Conservation (phyloP, 2,329 filamentous ascomycete genomes). For the Metarhizium sp. region DNA sequence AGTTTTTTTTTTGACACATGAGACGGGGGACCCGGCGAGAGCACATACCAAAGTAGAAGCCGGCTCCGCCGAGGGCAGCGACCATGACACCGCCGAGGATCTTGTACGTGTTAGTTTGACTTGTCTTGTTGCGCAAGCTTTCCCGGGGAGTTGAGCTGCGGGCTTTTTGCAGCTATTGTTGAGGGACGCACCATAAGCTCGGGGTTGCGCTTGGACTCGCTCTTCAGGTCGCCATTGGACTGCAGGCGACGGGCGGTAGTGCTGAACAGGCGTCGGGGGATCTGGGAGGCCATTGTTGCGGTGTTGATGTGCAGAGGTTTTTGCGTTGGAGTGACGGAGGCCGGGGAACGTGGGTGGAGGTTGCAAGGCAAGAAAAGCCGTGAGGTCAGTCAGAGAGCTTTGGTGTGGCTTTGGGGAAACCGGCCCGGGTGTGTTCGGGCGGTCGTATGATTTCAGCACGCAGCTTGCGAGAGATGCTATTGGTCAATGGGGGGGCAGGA, state of each 20-base stretch:
- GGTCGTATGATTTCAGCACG: conserved; percentile 1
- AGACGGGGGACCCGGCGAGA: neutral
- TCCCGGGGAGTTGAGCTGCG: too few relatives aligned
- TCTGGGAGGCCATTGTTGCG: conserved; percentile 43
- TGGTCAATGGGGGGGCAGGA: neutral
- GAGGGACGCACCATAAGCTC: conserved; percentile 32
- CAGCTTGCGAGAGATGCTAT: neutral
- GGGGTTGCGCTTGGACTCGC: conserved; percentile 47
- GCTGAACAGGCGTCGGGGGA: conserved; percentile 47
- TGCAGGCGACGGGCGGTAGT: conserved; percentile 43
- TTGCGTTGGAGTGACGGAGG: neutral
- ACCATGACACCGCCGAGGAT: conserved; percentile 88
- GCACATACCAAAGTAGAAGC: conserved; percentile 72
- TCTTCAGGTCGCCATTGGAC: conserved; percentile 40
- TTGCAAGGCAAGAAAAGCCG: neutral
- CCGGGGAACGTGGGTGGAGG: neutral
- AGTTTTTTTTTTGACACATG: neutral
- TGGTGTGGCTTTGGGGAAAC: too few relatives aligned
- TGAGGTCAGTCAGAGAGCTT: neutral
- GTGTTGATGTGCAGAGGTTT: conserved; percentile 10
- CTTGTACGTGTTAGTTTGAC: conserved; percentile 33
- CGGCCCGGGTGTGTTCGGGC: neutral
- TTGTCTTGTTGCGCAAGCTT: neutral
- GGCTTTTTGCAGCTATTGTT: neutral
- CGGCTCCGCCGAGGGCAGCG: conserved; percentile 76